Evolutionary conservation across 108 stramenopile species (phyloP).

Genomic region (Skeletonema menzelii): DNA sequence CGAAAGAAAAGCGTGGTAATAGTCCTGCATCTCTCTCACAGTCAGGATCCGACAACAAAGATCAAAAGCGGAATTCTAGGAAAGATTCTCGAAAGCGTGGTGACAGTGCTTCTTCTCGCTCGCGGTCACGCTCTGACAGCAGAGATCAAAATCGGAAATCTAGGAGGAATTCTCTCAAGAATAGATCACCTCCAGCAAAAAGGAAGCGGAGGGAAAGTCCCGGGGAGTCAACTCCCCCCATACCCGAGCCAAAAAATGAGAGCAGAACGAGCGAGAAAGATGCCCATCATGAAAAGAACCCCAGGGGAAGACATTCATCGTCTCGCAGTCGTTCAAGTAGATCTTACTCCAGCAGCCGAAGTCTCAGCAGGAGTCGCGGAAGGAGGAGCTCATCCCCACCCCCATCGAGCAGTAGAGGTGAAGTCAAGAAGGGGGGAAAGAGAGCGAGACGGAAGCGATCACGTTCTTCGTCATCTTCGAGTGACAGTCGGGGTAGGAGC

Average conservation of each 20-base stretch:
- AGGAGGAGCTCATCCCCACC: conserved; percentile 4
- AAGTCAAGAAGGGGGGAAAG: conserved; percentile 7
- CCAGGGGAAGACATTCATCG: conserved; percentile 1
- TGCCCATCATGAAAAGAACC: background rate
- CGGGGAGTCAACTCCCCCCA: background rate
- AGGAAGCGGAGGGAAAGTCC: background rate
- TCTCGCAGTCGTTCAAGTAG: conserved; percentile 4
- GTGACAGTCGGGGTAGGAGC: conserved; percentile 17
- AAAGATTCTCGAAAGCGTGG: background rate
- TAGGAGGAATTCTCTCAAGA: background rate
- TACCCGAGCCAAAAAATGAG: background rate
- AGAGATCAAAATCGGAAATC: background rate
- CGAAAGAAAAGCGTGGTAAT: background rate
- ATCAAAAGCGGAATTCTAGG: background rate
- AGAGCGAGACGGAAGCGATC: background rate
- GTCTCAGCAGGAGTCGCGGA: conserved; percentile 18
- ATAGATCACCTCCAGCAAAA: background rate
- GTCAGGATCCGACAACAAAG: background rate
- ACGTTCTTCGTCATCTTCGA: conserved; percentile 9
- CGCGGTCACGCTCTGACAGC: conserved; percentile 2
- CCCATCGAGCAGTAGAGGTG: background rate
- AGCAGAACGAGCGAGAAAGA: background rate
- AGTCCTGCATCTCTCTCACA: conserved; percentile 7
- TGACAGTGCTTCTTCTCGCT: background rate
- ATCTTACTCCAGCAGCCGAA: conserved; percentile 23